Base-by-base conservation (phyloP, 345 rosid genomes). In the Gossypium arboreum region DNA sequence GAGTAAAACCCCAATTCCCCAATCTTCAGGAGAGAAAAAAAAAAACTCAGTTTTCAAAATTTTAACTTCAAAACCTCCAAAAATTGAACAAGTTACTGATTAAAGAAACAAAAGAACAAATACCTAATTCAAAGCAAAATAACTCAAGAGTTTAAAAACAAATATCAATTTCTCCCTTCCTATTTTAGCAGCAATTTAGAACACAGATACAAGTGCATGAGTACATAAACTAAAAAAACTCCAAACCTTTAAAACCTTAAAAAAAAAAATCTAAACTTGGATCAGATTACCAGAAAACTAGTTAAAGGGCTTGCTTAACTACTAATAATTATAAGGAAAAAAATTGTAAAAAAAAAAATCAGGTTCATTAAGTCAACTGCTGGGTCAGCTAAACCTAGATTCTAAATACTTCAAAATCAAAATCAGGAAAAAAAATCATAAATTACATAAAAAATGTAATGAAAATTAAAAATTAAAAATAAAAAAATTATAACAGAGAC, bases 361-460 rank as follows among this genome's bases (percentile, higher is more conserved):
- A 41, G 61, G 54, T 45, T 60, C 51, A 58, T 58, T 7, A 22
- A 72, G 66, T 58, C 54, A 72, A 58, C 75, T 43, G 34, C 55
- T 43, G 41, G 58, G 55, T 68, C 58, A 50, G 22, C 73, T 25
- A 68, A 50, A 50, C 39, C 44, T 16, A 50, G 72, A 68, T 24
- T 68, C 44, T 25, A 25, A 25, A 25, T 15, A 16, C 58, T 50
- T 68, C 24, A 27, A 50, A 25, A 16, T 16, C 24, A 50, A 69
- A 50, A 51, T 47, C 56, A 68, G 56, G 7, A 22, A 68, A 22
- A 45, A n/a, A 20, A 44, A 66, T 47, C 55, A 47, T 4, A 18
- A 47, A 47, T 24, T 18, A 44, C 15, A 45, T 11, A 18, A 2
- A 47, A 67, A 7, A 41, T 3, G 24, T n/a, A 72, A 41, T 54